Base-by-base conservation (phyloP, 441 rosid genomes). In the Gossypium trilobum region DNA sequence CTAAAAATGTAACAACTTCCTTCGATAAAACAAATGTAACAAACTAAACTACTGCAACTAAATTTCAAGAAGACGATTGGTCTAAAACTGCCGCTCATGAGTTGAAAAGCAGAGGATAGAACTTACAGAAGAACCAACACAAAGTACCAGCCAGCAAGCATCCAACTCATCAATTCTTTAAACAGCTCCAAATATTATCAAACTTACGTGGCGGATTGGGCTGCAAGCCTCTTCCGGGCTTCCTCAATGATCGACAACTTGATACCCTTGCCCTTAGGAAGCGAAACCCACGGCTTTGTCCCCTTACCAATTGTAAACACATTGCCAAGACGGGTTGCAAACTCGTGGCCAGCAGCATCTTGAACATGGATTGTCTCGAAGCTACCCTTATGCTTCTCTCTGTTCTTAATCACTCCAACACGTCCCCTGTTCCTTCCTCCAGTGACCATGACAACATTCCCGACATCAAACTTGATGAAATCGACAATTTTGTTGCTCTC, bases 381-480 rank as follows among this genome's bases (percentile, higher is more conserved):
- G 61, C 61, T 57, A 57, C 61, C 61, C 31, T 57, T 57, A 57
- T 57, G 33, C 61, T 57, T 57, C 61, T 57, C 33, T 2, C 61
- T 57, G 61, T 23, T 57, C 61, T 57, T 57, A 23, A 57, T 57
- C 33, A 88, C 82, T 23, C 96, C 94, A 56, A 87, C 96, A 62
- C 93, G 89, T 27, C 95, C 95, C 72, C 89, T 87, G 76, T 89
- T 90, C 78, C 95, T 86, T 59, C 92, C 92, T 66, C 91, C 92
- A 0, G 92, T 89, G 25, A 87, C 96, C 94, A 87, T 87, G 74
- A 91, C 96, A 59, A 89, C 87, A 62, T 89, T 90, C 0, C 96
- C 94, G 1, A 86, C 89, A 70, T 90, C 93, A 39, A 85, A 90
- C 82, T 90, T 90, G 71, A 90, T 87, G 74, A 87, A 88, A 22